Conservation (phyloP, 148 eudicot species). For the Rhododendron williamsianum region DNA sequence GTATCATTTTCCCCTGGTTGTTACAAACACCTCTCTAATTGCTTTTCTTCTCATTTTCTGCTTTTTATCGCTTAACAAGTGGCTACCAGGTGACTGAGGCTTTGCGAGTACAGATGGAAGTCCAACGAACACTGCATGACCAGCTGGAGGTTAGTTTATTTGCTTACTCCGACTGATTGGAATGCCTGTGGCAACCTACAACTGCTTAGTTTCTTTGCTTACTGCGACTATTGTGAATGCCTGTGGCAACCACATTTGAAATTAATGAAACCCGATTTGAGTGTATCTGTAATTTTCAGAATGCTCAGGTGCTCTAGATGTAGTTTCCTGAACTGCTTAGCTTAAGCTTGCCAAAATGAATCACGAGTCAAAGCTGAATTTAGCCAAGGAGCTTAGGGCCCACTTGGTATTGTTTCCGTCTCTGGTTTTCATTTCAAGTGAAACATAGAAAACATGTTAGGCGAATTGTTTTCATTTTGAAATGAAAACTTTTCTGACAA, state of each 20-base stretch:
- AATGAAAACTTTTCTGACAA: neutral
- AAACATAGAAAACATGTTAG: neutral
- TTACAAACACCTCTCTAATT: neutral
- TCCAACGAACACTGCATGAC: conserved; percentile 68
- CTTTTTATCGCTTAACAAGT: conserved; percentile 30
- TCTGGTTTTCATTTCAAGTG: no score
- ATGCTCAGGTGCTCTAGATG: neutral
- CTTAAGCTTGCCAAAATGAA: neutral
- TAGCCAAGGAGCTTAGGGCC: neutral
- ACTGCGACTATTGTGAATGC: neutral
- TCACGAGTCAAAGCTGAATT: neutral
- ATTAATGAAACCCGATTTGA: neutral
- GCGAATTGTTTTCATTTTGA: neutral
- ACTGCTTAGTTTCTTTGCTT: neutral
- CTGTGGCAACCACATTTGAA: neutral
- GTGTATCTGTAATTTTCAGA: neutral
- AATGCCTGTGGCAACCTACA: neutral
- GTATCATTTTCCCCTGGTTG: neutral
- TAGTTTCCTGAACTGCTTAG: neutral
- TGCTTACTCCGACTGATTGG: neutral
- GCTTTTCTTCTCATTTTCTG: neutral
- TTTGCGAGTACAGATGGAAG: conserved; percentile 75
- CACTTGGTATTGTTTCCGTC: neutral
- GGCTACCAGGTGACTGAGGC: conserved; percentile 80
- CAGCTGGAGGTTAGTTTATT: conserved; percentile 61